Percentiles rank a stretch among this genome's conserved stretches.
phyloP scores from a whole-genome alignment of 257 asterid genomes.

The Solanum stenotomum region DNA sequence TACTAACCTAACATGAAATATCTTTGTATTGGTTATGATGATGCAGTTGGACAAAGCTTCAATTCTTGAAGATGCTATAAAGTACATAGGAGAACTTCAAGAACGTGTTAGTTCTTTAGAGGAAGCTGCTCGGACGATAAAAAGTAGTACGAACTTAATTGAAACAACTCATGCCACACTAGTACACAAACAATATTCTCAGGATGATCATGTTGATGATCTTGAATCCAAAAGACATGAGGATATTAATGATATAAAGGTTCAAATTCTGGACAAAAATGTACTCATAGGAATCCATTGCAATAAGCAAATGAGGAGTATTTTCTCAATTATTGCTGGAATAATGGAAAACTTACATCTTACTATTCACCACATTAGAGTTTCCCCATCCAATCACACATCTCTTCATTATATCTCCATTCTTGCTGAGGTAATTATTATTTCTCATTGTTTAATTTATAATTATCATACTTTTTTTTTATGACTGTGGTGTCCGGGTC shows the following conservation, averaged over 20 bases:
- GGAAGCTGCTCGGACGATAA: neutral
- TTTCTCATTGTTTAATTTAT: neutral
- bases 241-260: neutral
- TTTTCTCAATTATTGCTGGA: neutral
- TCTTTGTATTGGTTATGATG: neutral
- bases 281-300: neutral
- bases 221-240: neutral
- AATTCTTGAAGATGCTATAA: neutral
- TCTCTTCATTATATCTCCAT: neutral
- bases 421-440: neutral
- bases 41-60: constrained; percentile 2
- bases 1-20: neutral
- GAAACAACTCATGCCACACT: neutral
- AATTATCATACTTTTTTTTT: neutral
- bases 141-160: neutral
- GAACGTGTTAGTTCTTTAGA: neutral
- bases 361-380: neutral
- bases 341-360: neutral
- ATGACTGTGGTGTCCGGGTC: neutral
- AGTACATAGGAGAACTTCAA: neutral
- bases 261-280: neutral
- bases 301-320: neutral
- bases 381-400: neutral
- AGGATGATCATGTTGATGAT: neutral
- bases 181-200: neutral